Conservation (phyloP, 78 protist genomes). For the Isochrysis galbana region DNA sequence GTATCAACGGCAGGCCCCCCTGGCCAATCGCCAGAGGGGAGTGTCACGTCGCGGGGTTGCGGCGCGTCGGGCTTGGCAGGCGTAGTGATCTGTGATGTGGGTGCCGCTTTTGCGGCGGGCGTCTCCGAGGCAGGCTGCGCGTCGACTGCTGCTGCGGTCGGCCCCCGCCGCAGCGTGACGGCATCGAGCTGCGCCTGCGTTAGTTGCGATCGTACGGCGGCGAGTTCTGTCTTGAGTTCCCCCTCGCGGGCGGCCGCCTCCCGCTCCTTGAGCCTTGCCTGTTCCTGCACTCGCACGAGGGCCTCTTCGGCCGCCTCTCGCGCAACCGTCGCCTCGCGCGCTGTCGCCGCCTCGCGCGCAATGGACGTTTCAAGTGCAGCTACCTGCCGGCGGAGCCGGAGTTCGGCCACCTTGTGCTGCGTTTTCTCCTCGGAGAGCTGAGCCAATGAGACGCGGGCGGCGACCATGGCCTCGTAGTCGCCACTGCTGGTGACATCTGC, state of each 20-base stretch:
- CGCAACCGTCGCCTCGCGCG: not conserved
- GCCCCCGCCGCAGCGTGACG: not conserved
- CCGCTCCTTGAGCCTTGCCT: not conserved
- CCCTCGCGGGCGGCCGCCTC: not conserved
- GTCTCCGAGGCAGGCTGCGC: not conserved
- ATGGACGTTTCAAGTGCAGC: not conserved
- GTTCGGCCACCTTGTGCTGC: not conserved
- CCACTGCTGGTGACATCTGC: too few species aligned
- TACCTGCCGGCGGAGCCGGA: not conserved
- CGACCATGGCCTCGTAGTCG: too few species aligned
- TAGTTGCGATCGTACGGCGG: not conserved
- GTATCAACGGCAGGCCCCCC: too few species aligned
- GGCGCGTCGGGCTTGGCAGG: too few species aligned
- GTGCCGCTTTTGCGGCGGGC: too few species aligned
- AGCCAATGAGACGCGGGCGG: not conserved
- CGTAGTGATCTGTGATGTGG: too few species aligned
- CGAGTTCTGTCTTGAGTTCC: not conserved
- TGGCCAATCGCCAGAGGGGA: too few species aligned
- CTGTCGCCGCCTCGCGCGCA: not conserved
- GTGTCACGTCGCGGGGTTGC: too few species aligned
- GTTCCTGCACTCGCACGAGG: not conserved
- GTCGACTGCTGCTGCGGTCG: not conserved
- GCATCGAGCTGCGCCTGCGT: not conserved
- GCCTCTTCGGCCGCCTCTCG: not conserved
- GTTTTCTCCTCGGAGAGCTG: not conserved